Conservation (phyloP, 2,329 filamentous ascomycete species). For the Pleomassaria siparia region DNA sequence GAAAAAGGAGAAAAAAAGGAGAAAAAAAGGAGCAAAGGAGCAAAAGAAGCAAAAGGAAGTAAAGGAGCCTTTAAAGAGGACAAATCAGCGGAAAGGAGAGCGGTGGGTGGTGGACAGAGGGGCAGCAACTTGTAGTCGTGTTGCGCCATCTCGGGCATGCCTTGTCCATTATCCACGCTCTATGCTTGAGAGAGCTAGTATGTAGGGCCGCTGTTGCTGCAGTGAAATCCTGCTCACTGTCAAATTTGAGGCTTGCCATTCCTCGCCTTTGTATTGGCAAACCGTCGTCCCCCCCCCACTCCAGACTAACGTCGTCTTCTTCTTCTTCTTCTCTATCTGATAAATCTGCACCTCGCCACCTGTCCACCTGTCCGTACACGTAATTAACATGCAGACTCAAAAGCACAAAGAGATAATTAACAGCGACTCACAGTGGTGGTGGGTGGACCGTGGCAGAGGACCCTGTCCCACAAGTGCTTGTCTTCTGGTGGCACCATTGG, state of each 20-base stretch:
- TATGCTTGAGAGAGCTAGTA: too few relatives aligned
- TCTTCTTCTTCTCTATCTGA: too few relatives aligned
- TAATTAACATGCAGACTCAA: conserved; percentile 7
- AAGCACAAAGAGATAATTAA: too few relatives aligned
- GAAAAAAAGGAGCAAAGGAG: conserved; percentile 1
- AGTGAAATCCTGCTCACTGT: conserved; percentile 1
- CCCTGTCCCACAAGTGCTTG: conserved; percentile 8
- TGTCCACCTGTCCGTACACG: conserved; percentile 13
- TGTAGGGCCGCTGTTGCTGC: conserved; percentile 5
- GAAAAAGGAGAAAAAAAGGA: conserved; percentile 10
- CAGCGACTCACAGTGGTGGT: neutral
- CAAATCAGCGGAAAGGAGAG: too few relatives aligned
- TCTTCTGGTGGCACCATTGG: neutral
- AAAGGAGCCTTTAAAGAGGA: too few relatives aligned
- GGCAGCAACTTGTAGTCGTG: conserved; percentile 3
- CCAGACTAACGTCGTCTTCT: too few relatives aligned
- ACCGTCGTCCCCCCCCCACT: neutral
- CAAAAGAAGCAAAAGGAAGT: neutral
- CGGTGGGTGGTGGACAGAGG: too few relatives aligned
- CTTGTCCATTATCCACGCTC: conserved; percentile 3
- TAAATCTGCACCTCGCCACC: conserved; percentile 4
- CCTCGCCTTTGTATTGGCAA: neutral
- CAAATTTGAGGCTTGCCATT: conserved; percentile 9
- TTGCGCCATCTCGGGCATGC: conserved; percentile 3
- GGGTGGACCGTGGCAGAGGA: too few relatives aligned